phyloP scores from a whole-genome alignment of 2,329 filamentous ascomycete genomes.

The Endothia cerciana region DNA sequence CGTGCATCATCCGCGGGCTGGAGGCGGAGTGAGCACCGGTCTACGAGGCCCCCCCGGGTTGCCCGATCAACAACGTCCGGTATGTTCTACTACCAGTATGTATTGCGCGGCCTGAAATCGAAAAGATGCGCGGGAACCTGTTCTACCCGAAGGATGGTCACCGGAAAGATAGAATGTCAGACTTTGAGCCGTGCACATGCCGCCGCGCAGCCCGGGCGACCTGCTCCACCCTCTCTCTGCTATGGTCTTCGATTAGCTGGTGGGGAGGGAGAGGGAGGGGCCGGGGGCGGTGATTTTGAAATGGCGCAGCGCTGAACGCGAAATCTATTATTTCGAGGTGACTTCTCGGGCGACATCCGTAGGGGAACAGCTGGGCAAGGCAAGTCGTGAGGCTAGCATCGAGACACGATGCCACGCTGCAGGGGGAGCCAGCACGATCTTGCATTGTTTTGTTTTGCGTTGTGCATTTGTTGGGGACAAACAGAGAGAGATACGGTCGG shows the following conservation, averaged over 20 bases:
- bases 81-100: no score
- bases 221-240: neutral
- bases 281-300: no score
- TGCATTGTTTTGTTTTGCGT: neutral
- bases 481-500: neutral
- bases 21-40: no score
- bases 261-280: neutral
- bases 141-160: no score
- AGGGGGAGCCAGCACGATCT: neutral
- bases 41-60: no score
- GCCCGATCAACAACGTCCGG: no score
- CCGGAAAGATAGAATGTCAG: no score
- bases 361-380: neutral
- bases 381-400: neutral
- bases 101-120: no score
- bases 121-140: no score
- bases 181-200: neutral
- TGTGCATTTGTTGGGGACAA: neutral
- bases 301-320: neutral
- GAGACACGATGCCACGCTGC: conserved; percentile 6
- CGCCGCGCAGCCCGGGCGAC: neutral
- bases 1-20: no score
- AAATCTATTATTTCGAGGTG: no score
- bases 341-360: neutral
- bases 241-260: neutral